Conservation (phyloP, 495 filamentous ascomycete species). For the Lophium mytilinum region DNA sequence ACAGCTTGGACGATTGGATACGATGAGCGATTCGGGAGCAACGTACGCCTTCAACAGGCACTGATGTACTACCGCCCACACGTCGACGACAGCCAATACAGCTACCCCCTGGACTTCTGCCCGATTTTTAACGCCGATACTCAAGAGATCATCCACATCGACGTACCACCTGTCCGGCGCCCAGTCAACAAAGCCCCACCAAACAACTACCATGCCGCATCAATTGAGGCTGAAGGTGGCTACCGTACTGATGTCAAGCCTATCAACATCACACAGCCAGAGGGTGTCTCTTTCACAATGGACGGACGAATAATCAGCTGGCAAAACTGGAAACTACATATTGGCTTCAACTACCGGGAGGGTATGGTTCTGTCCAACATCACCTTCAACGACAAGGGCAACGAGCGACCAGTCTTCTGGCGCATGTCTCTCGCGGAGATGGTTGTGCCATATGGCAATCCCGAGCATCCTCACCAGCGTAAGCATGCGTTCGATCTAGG, state of each 20-base stretch:
- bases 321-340: slow-evolving; percentile 94
- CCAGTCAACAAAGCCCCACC: slow-evolving; percentile 65
- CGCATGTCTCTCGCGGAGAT: slow-evolving; percentile 91
- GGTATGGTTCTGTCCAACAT: slow-evolving; percentile 89
- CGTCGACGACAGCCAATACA: slow-evolving; percentile 82
- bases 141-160: slow-evolving; percentile 78
- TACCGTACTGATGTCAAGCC: slow-evolving; percentile 78
- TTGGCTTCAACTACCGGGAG: slow-evolving; percentile 95
- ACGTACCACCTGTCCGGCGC: slow-evolving; percentile 72
- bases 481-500: slow-evolving; percentile 94
- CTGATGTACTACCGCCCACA: slow-evolving; percentile 93
- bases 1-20: slow-evolving; percentile 93
- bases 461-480: slow-evolving; percentile 83
- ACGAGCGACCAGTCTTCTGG: slow-evolving; percentile 74
- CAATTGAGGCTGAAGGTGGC: slow-evolving; percentile 66
- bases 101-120: slow-evolving; percentile 88
- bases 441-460: slow-evolving; percentile 94
- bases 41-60: slow-evolving; percentile 78
- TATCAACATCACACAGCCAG: slow-evolving; percentile 91
- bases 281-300: slow-evolving; percentile 85
- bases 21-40: slow-evolving; percentile 80
- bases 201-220: slow-evolving; percentile 72
- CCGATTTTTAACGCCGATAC: slow-evolving; percentile 85
- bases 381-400: slow-evolving; percentile 82
- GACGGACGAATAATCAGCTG: slow-evolving; percentile 72